These are phyloP conservation scores for Xylaria intraflava DNA, from an alignment of 495 filamentous ascomycete species.

Conservation along the genomic window DNA sequence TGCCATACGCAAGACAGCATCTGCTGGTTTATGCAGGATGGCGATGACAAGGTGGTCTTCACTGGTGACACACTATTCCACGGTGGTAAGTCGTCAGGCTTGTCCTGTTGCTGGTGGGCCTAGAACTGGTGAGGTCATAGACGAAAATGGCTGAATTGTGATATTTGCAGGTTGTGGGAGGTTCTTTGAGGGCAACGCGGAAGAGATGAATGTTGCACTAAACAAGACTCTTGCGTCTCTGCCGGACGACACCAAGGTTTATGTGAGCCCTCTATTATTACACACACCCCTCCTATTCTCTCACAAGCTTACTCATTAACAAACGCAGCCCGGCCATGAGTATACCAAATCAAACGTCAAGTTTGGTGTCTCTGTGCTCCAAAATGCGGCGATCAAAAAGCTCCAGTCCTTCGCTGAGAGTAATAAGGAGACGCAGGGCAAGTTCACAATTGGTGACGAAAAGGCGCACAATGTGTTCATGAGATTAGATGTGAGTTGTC, in stretches of 20 bases:
- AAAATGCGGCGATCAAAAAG: constrained; percentile 68
- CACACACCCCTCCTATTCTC: neutral
- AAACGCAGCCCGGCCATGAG: constrained; percentile 75
- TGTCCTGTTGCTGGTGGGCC: neutral
- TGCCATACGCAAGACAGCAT: constrained; percentile 99
- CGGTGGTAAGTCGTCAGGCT: constrained; percentile 52
- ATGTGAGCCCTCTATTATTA: constrained; percentile 50
- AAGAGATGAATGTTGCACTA: constrained; percentile 87
- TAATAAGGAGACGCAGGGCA: constrained; percentile 85
- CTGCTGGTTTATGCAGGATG: constrained; percentile 80
- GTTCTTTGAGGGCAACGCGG: constrained; percentile 89
- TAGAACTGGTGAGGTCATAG: too few relatives aligned
- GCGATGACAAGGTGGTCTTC: constrained; percentile 75
- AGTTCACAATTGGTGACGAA: constrained; percentile 95
- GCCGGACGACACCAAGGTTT: constrained; percentile 91
- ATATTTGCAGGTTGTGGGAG: constrained; percentile 71
- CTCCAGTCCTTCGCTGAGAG: constrained; percentile 67
- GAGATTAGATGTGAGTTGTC: constrained; percentile 64
- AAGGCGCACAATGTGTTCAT: constrained; percentile 99
- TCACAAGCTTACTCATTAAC: neutral
- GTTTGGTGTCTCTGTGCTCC: constrained; percentile 68
- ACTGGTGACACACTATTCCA: constrained; percentile 96
- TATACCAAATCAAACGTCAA: constrained; percentile 93
- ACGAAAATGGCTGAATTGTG: constrained; percentile 2
- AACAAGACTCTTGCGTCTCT: constrained; percentile 76